A percentile compares a stretch with the other conserved stretches of the same genome.
Conservation (phyloP, 2,329 filamentous ascomycete species). For the Coniochaeta hoffmannii region DNA sequence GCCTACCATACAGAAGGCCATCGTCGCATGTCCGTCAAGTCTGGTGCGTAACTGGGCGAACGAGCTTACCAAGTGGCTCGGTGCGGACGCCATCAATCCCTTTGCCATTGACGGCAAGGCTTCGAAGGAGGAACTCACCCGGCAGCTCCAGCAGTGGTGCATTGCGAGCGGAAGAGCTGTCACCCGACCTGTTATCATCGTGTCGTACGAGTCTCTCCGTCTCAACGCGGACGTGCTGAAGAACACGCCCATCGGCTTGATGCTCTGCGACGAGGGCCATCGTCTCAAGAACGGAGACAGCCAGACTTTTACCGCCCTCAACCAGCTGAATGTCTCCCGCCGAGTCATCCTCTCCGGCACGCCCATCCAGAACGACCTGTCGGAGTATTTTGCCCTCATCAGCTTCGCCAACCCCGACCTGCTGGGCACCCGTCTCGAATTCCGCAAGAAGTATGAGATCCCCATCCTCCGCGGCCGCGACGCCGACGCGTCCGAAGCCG, state of each 20-base stretch:
- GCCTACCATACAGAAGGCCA: conserved; percentile 87
- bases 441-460: conserved; percentile 88
- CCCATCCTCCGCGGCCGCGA: conserved; percentile 90
- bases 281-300: conserved; percentile 95
- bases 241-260: conserved; percentile 80
- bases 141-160: conserved; percentile 90
- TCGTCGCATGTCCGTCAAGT: conserved; percentile 94
- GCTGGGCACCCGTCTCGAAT: conserved; percentile 81
- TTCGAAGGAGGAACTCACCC: conserved; percentile 83
- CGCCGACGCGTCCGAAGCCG: conserved; percentile 76
- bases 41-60: conserved; percentile 98
- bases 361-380: conserved; percentile 97
- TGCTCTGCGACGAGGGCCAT: conserved; percentile 95
- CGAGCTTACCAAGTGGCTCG: conserved; percentile 93
- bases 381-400: conserved; percentile 91
- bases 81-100: conserved; percentile 79
- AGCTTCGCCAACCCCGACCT: conserved; percentile 95
- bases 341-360: conserved; percentile 94
- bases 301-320: conserved; percentile 87
- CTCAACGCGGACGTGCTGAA: conserved; percentile 86
- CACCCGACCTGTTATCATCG: conserved; percentile 88
- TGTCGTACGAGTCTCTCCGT: conserved; percentile 93
- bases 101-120: conserved; percentile 98
- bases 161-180: conserved; percentile 85
- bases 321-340: conserved; percentile 80